Evolutionary conservation across 495 filamentous ascomycete genomes (phyloP).

Genomic region (Hyaloscypha hepaticicola): DNA sequence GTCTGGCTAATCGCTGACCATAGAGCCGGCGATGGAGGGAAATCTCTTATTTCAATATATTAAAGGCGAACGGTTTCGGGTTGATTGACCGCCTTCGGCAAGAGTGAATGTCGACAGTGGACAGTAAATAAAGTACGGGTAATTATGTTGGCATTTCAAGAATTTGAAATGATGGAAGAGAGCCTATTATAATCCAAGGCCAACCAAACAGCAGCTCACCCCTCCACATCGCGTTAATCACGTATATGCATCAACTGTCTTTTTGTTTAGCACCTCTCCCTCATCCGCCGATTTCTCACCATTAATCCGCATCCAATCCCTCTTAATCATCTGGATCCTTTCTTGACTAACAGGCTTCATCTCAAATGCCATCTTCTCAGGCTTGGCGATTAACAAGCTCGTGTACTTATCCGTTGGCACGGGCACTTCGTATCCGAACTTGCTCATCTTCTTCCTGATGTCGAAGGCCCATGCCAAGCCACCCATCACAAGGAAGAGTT

Average conservation of each 20-base stretch:
- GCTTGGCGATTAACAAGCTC: slow-evolving; percentile 54
- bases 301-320: slow-evolving; percentile 36
- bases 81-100: no score
- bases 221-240: not conserved
- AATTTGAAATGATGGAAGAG: not conserved
- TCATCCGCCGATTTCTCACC: not conserved
- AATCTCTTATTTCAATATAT: no score
- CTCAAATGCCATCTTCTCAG: slow-evolving; percentile 46
- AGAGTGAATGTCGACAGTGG: no score
- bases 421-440: slow-evolving; percentile 38
- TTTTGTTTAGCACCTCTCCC: not conserved
- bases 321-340: slow-evolving; percentile 30
- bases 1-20: no score
- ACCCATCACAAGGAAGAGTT: slow-evolving; percentile 17
- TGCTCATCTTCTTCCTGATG: slow-evolving; percentile 39
- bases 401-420: slow-evolving; percentile 52
- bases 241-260: not conserved
- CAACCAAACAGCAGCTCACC: not conserved
- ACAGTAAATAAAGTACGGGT: no score
- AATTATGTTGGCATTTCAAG: not conserved
- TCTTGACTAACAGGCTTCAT: slow-evolving; percentile 37
- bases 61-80: no score
- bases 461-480: slow-evolving; percentile 25
- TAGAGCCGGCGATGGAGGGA: no score
- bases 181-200: not conserved